These are phyloP conservation scores for Cyanidiococcus yangmingshanensis DNA, from an alignment of 23 red algal genomes.

Conservation along the genomic window DNA sequence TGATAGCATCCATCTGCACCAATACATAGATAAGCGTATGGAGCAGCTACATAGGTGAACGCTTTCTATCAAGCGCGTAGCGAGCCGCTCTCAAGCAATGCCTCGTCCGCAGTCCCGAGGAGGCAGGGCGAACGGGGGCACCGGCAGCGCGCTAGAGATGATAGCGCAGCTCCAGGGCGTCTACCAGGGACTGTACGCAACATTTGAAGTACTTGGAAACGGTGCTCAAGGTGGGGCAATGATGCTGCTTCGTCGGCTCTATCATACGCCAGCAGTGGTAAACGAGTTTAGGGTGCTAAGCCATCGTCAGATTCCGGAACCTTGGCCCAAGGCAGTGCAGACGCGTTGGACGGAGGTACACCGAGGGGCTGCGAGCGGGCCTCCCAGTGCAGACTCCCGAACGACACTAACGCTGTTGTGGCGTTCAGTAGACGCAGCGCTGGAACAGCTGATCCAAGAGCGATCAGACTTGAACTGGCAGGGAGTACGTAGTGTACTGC, in stretches of 20 bases:
- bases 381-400: background rate
- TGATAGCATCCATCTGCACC: no score
- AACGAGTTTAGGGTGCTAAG: background rate
- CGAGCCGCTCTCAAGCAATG: no score
- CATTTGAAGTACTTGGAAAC: no score
- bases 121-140: no score
- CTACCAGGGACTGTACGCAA: no score
- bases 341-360: background rate
- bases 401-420: background rate
- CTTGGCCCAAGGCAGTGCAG: constrained; percentile 1
- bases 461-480: background rate
- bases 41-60: no score
- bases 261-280: background rate
- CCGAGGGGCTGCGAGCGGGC: background rate
- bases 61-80: no score
- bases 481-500: background rate
- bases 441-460: background rate
- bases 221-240: no score
- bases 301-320: background rate
- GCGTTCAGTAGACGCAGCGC: background rate
- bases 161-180: no score
- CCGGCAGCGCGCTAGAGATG: no score
- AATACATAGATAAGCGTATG: no score
- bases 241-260: background rate
- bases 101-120: no score